phyloP scores from a whole-genome alignment of 306 rosid genomes.

The Cicer cuneatum region DNA sequence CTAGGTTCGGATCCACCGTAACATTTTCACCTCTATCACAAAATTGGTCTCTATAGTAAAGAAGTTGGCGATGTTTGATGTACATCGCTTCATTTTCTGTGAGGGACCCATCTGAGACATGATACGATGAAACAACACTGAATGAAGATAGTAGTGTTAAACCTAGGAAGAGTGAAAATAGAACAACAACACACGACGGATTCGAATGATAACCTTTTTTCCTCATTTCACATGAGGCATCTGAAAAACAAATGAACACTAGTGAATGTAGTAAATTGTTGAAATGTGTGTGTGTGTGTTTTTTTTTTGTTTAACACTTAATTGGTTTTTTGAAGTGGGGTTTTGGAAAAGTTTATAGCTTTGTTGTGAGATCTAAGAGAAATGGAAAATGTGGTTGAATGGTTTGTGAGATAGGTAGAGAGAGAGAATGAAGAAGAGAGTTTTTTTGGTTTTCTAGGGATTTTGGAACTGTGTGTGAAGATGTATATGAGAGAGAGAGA shows the following conservation, averaged over 20 bases:
- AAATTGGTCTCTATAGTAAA: constrained; percentile 80
- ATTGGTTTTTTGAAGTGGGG: constrained; percentile 15
- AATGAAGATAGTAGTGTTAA: constrained; percentile 5
- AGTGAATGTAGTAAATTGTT: not conserved
- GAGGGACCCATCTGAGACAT: constrained; percentile 61
- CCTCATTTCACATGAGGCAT: constrained; percentile 94
- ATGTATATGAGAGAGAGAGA: constrained; percentile 44
- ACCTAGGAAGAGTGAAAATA: constrained; percentile 10
- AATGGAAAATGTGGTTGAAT: constrained; percentile 8
- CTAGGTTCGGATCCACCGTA: constrained; percentile 70
- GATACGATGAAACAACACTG: constrained; percentile 19
- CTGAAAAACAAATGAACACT: constrained; percentile 42
- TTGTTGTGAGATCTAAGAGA: constrained; percentile 48
- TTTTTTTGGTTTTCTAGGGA: constrained; percentile 60
- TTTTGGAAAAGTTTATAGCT: constrained; percentile 32
- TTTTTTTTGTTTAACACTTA: not conserved
- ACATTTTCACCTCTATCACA: constrained; percentile 82
- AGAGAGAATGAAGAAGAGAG: constrained; percentile 9
- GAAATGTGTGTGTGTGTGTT: too few species aligned
- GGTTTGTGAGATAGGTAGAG: constrained; percentile 22
- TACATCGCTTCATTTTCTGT: constrained; percentile 56
- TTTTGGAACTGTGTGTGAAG: constrained; percentile 61
- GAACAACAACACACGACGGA: constrained; percentile 23
- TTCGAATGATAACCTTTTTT: constrained; percentile 48
- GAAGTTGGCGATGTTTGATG: constrained; percentile 84